Evolutionary conservation across 768 basidiomycete species (phyloP).

Genomic region (Amanita rubescens): DNA sequence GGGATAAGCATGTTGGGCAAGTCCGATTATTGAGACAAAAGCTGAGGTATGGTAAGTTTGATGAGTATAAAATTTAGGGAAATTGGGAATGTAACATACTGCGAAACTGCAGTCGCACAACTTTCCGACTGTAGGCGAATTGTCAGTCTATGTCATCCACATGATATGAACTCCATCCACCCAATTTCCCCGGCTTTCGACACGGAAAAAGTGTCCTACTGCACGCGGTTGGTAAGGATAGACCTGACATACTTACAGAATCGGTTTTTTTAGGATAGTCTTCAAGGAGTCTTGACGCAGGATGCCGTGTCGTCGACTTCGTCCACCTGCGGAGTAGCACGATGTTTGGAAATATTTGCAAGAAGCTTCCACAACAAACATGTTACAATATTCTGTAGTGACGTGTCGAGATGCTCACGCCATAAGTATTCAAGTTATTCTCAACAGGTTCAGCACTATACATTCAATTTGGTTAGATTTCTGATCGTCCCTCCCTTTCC

Average conservation of each 20-base stretch:
- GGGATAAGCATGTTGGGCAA: slow-evolving; percentile 86
- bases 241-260: slow-evolving; percentile 29
- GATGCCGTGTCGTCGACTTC: slow-evolving; percentile 20
- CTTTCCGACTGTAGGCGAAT: slow-evolving; percentile 25
- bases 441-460: not conserved
- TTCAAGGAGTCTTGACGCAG: slow-evolving; percentile 34
- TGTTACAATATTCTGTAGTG: not conserved
- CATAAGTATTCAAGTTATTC: too few relatives aligned
- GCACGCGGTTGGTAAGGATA: slow-evolving; percentile 8
- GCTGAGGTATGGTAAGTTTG: slow-evolving; percentile 14
- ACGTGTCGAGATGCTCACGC: not conserved
- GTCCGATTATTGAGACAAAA: slow-evolving; percentile 25
- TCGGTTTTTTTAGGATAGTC: slow-evolving; percentile 30
- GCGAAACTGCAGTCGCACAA: slow-evolving; percentile 32
- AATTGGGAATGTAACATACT: slow-evolving; percentile 23
- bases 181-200: slow-evolving; percentile 21
- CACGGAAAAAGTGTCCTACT: slow-evolving; percentile 15
- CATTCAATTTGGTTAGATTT: not conserved
- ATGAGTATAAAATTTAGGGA: not conserved
- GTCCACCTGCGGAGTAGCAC: not conserved
- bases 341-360: not conserved
- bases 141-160: slow-evolving; percentile 29
- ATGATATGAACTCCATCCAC: slow-evolving; percentile 29
- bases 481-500: not conserved
- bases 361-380: not conserved